phyloP scores from a whole-genome alignment of 257 asterid species.

The Ligustrum vulgare region DNA sequence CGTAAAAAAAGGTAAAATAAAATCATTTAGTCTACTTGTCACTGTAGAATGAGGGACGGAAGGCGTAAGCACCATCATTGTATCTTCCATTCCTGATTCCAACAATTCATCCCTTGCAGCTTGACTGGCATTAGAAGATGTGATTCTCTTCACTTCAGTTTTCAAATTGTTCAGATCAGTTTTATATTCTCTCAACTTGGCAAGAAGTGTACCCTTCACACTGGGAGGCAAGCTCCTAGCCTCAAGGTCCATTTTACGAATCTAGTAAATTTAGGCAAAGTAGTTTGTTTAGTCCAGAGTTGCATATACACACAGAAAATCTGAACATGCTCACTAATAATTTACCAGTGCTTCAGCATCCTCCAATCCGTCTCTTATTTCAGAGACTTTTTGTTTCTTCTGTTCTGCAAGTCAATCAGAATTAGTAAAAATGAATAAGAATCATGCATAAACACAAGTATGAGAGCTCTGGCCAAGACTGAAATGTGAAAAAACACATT shows the following conservation, averaged over 20 bases:
- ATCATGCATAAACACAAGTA: not conserved
- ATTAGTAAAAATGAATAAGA: not conserved
- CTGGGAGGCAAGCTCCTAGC: constrained; percentile 79
- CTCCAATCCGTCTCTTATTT: constrained; percentile 47
- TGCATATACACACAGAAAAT: not conserved
- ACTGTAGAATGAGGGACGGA: not conserved
- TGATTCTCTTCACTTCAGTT: constrained; percentile 70
- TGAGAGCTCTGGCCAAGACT: not conserved
- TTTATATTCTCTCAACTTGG: constrained; percentile 78
- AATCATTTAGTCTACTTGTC: not conserved
- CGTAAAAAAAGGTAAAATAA: constrained; percentile 1
- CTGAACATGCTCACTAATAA: not conserved
- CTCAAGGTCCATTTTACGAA: constrained; percentile 91
- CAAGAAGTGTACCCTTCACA: constrained; percentile 65
- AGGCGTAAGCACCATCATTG: constrained; percentile 44
- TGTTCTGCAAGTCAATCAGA: constrained; percentile 30
- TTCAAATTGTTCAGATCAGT: constrained; percentile 77
- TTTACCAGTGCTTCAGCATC: constrained; percentile 62
- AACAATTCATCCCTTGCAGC: constrained; percentile 64
- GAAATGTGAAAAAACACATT: not conserved
- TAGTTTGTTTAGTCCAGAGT: constrained; percentile 8
- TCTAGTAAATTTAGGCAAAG: constrained; percentile 35
- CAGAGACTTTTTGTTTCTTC: constrained; percentile 50
- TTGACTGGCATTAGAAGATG: constrained; percentile 51
- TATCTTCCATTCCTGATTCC: constrained; percentile 76